Base-by-base conservation (phyloP, 2,329 filamentous ascomycete genomes). In the Sclerotinia borealis region DNA sequence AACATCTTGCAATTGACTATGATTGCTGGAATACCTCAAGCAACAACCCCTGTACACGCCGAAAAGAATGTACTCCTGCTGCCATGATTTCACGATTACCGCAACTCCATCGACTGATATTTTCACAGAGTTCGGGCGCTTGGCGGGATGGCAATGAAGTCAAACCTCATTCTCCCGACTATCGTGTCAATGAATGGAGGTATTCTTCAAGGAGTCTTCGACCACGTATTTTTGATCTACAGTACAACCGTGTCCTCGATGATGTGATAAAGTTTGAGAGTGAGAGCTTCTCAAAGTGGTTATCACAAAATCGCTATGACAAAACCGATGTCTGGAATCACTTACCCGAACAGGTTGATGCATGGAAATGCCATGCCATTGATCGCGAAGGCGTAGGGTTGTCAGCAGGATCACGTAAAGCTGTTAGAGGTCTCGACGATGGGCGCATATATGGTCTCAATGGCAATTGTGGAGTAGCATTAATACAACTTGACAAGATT, bases 131-230 rank as follows among this genome's bases (percentile, higher is more conserved):
- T 19, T 8, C 25, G 39, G 60, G 51, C 6, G 41, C 27, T 34
- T 62, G 60, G 60, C 17, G 39, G 8, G 50, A 62, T 22, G 50
- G 50, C 2, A 47, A 13, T 29, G 56, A 59, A 39, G 29, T 47
- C 39, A 22, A 34, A 29, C 5, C 1, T 11, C 27, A 34, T 19
- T 1, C 45, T 17, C 54, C 39, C 19, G 37, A n/a, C 27, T 17
- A 34, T 36, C 7, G 10, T 10, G 7, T 19, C 7, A 25, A 58
- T 25, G 1, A 11, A 11, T 58, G 37, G 27, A 45, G 54, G 29
- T n/a, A n/a, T n/a, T n/a, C n/a, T n/a, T n/a, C n/a, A n/a, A n/a
- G n/a, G n/a, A n/a, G n/a, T n/a, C n/a, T n/a, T n/a, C n/a, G n/a
- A n/a, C n/a, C n/a, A n/a, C n/a, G n/a, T n/a, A n/a, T n/a, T n/a